Evolutionary conservation across 2,329 filamentous ascomycete species (phyloP).

Genomic region (Cladosporium oxysporum): DNA sequence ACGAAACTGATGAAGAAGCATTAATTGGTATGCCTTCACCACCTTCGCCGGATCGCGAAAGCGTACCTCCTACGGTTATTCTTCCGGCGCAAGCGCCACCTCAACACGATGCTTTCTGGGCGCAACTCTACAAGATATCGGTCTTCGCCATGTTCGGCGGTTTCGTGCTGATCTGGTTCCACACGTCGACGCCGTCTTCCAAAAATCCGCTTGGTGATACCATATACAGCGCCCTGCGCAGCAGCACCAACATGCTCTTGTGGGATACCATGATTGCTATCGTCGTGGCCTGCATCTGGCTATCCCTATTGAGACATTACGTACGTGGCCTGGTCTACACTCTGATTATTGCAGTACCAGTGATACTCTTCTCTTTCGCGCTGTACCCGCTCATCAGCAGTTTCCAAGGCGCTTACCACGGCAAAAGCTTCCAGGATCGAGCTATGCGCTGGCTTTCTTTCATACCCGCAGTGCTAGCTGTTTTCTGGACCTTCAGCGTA

Average conservation of each 20-base stretch:
- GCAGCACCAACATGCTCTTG: conserved; percentile 85
- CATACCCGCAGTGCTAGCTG: conserved; percentile 70
- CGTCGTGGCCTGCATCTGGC: conserved; percentile 85
- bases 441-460: conserved; percentile 86
- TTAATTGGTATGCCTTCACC: conserved; percentile 45
- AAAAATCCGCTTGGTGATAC: conserved; percentile 84
- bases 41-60: conserved; percentile 53
- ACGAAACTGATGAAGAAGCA: conserved; percentile 55
- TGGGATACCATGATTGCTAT: conserved; percentile 90
- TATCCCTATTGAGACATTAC: conserved; percentile 84
- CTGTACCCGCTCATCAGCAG: conserved; percentile 90
- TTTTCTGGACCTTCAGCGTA: conserved; percentile 82
- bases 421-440: conserved; percentile 78
- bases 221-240: conserved; percentile 84
- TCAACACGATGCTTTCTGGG: conserved; percentile 87
- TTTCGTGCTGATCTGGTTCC: conserved; percentile 84
- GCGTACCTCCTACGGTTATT: conserved; percentile 59
- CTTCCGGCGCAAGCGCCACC: conserved; percentile 68
- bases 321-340: conserved; percentile 79
- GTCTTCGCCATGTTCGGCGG: conserved; percentile 83
- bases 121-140: conserved; percentile 82
- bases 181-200: conserved; percentile 71
- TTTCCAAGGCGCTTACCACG: conserved; percentile 74
- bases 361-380: conserved; percentile 85
- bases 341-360: conserved; percentile 80